These are phyloP conservation scores for Magnusiomyces tetraspermus DNA, from an alignment of 1,139 yeast species.

Conservation along the genomic window DNA sequence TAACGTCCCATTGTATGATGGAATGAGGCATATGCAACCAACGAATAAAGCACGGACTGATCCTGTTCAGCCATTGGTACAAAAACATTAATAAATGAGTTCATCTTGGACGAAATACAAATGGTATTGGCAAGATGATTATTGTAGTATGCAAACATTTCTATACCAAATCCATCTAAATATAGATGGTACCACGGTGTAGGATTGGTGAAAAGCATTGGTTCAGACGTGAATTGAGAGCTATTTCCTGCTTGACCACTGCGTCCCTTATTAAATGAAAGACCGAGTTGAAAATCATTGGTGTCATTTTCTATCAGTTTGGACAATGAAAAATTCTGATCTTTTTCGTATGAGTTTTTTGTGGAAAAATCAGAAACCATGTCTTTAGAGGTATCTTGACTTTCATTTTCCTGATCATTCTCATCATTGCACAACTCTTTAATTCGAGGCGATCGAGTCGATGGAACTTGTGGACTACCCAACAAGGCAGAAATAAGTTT, in stretches of 20 bases:
- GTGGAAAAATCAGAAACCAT: too few species aligned
- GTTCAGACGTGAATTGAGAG: not conserved
- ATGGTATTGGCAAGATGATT: constrained; percentile 49
- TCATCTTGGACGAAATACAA: constrained; percentile 61
- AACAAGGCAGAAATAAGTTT: not conserved
- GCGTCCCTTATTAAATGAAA: not conserved
- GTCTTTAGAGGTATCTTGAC: not conserved
- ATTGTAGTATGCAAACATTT: constrained; percentile 56
- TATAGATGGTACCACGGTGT: constrained; percentile 19
- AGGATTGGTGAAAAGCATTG: not conserved
- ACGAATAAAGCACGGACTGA: constrained; percentile 55
- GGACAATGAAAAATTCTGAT: not conserved
- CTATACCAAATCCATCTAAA: constrained; percentile 39
- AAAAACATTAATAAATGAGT: constrained; percentile 63
- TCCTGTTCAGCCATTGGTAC: constrained; percentile 68
- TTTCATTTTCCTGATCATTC: not conserved
- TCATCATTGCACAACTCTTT: constrained; percentile 1
- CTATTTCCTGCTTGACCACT: not conserved
- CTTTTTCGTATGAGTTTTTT: not conserved
- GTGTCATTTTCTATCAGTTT: not conserved
- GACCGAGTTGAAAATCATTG: not conserved
- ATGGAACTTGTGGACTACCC: not conserved
- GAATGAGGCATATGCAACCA: constrained; percentile 72
- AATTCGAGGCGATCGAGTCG: constrained; percentile 3
- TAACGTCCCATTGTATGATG: constrained; percentile 41